Conservation (phyloP, 2,329 filamentous ascomycete species). For the Botrytis fragariae region DNA sequence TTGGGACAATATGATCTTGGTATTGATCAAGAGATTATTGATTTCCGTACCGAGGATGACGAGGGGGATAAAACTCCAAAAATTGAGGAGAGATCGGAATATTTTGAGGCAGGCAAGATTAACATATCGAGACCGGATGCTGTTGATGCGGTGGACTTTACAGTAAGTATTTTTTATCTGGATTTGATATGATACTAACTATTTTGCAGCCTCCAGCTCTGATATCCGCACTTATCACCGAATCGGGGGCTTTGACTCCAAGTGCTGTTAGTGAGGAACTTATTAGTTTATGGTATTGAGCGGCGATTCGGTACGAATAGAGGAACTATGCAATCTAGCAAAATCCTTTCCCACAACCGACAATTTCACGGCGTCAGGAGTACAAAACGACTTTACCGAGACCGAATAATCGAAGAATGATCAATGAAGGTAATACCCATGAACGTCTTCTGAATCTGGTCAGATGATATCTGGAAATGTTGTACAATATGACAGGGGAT, state of each 20-base stretch:
- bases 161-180: conserved; percentile 46
- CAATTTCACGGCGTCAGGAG: conserved; percentile 2
- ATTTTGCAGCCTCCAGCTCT: conserved; percentile 58
- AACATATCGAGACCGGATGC: conserved; percentile 33
- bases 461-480: background rate
- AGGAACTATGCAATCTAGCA: background rate
- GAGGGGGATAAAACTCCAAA: conserved; percentile 28
- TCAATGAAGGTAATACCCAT: conserved; percentile 5
- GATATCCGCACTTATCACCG: conserved; percentile 72
- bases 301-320: background rate
- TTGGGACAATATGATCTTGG: conserved; percentile 78
- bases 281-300: conserved; percentile 45
- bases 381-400: background rate
- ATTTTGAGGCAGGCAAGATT: conserved; percentile 29
- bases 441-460: background rate
- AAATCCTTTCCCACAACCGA: background rate
- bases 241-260: conserved; percentile 69
- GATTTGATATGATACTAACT: conserved; percentile 31
- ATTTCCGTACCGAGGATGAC: conserved; percentile 62
- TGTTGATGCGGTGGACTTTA: conserved; percentile 64
- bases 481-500: background rate
- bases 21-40: conserved; percentile 73
- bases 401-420: background rate
- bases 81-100: conserved; percentile 30
- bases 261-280: conserved; percentile 69